Base-by-base conservation (phyloP, 169 alveolate genomes). In the Plasmodium relictum region DNA sequence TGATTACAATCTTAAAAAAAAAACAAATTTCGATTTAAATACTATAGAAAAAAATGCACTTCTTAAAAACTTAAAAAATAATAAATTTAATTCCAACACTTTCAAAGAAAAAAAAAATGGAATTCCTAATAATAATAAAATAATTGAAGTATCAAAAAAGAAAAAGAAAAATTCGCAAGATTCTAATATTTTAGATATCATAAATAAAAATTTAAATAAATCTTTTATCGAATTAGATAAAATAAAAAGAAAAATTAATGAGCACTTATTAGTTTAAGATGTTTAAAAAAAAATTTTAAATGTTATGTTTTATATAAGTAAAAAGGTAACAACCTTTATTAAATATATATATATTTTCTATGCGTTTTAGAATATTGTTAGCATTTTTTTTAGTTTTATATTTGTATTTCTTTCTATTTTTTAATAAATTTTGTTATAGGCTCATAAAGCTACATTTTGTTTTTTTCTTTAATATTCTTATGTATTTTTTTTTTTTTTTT, bases 181-280 rank as follows among this genome's bases (percentile, higher is more conserved):
- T 9, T 41, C 78, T 4, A 63, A 78, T 59, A 78, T 78, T 41
- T 58, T 78, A 50, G 61, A 78, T 26, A 62, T 66, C 12, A 78
- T 78, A 48, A 65, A 78, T 50, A 78, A 78, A 65, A 78, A 78
- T 26, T 22, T 78, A 54, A 66, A 65, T 65, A 78, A 44, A 20
- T 78, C 89, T 26, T 78, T 78, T 42, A 45, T 7, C 8, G 78
- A 78, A 26, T 16, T 78, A n/a, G 71, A 78, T 31, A 50, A 69
- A 14, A 78, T 78, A 48, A 78, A 65, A 42, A 62, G 31, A 58
- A 78, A 78, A 69, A 66, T 78, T 63, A 39, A 58, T 7, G 78
- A 78, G 12, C 68, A 78, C 14, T 31, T 63, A 16, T 44, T 65
- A 14, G 54, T 58, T 6, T 78, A 48, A 58, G 16, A 8, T 42